These are phyloP conservation scores for Carpinus viminea DNA, from an alignment of 306 rosid genomes.

Conservation along the genomic window DNA sequence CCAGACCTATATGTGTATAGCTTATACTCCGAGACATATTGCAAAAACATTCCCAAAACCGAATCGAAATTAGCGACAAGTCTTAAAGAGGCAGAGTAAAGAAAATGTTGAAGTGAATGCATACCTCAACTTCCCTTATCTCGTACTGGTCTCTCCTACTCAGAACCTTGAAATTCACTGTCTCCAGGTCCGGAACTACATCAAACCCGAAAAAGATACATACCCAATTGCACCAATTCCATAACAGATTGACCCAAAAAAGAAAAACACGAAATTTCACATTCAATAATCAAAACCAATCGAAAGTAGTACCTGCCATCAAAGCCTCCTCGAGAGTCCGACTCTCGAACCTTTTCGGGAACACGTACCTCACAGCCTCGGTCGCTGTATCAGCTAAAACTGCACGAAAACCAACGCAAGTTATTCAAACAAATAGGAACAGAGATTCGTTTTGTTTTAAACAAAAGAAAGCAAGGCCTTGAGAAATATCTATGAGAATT, in stretches of 20 bases:
- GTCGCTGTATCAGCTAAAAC: constrained; percentile 59
- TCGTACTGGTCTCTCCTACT: constrained; percentile 62
- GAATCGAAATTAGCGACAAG: neutral
- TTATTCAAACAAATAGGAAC: neutral
- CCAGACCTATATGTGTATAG: no score
- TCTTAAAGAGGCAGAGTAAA: neutral
- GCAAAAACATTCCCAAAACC: no score
- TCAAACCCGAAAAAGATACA: constrained; percentile 15
- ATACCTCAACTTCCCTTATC: constrained; percentile 87
- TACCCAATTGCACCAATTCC: neutral
- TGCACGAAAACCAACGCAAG: constrained; percentile 19
- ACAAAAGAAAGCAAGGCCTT: constrained; percentile 6
- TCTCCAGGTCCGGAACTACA: constrained; percentile 90
- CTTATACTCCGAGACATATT: neutral
- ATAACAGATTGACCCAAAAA: constrained; percentile 2
- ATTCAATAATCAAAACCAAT: constrained; percentile 12
- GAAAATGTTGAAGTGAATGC: neutral
- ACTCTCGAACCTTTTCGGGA: constrained; percentile 77
- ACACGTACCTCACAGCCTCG: constrained; percentile 72
- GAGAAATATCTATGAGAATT: neutral
- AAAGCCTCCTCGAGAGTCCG: constrained; percentile 88
- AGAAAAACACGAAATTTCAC: constrained; percentile 11
- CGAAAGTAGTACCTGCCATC: constrained; percentile 54
- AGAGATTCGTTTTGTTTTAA: neutral
- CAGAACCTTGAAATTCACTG: constrained; percentile 71